A percentile compares a stretch with the other conserved stretches of the same genome.
These are phyloP conservation scores for Alternaria sp. DNA, from an alignment of 2,329 filamentous ascomycete genomes.

Conservation along the genomic window DNA sequence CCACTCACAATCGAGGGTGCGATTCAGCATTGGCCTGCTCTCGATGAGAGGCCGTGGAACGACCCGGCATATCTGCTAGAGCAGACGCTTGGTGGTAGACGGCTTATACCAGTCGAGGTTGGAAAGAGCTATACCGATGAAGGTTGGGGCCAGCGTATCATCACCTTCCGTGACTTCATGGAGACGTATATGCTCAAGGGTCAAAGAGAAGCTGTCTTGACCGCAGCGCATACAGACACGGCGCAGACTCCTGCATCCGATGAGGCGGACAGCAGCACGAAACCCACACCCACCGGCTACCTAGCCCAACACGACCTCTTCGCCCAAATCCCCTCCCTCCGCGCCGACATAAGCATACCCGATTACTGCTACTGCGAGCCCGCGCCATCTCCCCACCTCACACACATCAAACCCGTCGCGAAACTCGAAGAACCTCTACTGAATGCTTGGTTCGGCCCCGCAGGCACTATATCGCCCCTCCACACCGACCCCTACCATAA, in stretches of 20 bases:
- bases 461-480: slow-evolving; percentile 85
- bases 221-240: background rate
- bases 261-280: background rate
- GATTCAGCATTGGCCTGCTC: slow-evolving; percentile 77
- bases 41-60: slow-evolving; percentile 72
- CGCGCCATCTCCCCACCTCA: slow-evolving; percentile 23
- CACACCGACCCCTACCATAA: slow-evolving; percentile 97
- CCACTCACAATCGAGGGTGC: slow-evolving; percentile 73
- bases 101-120: slow-evolving; percentile 85
- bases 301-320: slow-evolving; percentile 92
- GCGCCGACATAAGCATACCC: slow-evolving; percentile 77
- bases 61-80: slow-evolving; percentile 75
- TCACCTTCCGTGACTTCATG: slow-evolving; percentile 77
- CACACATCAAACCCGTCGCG: slow-evolving; percentile 19
- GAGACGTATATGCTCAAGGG: slow-evolving; percentile 61
- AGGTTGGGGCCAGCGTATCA: slow-evolving; percentile 82
- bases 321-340: slow-evolving; percentile 76
- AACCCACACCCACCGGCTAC: slow-evolving; percentile 66
- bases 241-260: too few relatives aligned
- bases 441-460: slow-evolving; percentile 93
- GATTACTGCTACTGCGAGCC: slow-evolving; percentile 83
- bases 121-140: slow-evolving; percentile 87
- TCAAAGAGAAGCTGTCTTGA: background rate
- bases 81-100: slow-evolving; percentile 74
- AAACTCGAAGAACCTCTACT: slow-evolving; percentile 66